Evolutionary conservation across 1,139 yeast genomes (phyloP), one percentile per base, ranked within the genome.

Genomic region (Spathaspora sp.): DNA sequence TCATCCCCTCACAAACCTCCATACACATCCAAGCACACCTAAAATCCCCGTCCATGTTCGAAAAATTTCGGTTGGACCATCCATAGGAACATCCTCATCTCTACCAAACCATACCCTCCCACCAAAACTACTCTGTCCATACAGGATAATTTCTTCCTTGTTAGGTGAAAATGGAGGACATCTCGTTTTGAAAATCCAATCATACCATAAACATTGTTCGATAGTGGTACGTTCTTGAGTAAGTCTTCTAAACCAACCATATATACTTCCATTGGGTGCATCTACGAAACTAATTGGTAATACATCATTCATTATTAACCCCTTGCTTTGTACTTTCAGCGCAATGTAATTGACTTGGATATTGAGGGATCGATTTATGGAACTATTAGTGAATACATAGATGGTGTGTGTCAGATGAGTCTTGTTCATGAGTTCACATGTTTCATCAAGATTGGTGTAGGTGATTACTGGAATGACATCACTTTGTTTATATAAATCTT

Each of bases 181-280:
- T 59, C 96, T 79, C 36, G 78, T 64, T 27, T 72, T 67, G 44
- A 85, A 58, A 18, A 83, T 54, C 25, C 65, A 53, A 56, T 90
- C 97, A 39, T 75, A 74, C 85, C 85, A 82, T 48, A 75, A 74
- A 7, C 86, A 84, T 63, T 86, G 90, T 45, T 75, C 78, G 55
- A 89, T 64, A 1, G 82, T 71, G 0, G 91, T 80, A 56, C 96
- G 78, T 56, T 80, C 80, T 61, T 89, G 96, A 3, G 91, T 78
- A 59, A 91, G 91, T 11, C 86, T 72, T 46, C 80, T 75, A 68
- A 84, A 84, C 51, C 67, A 68, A 4, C 97, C 97, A 18, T 97
- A 97, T 47, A 90, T 70, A 31, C 98, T 98, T 39, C 98, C 98
- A 67, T 91, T 91, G 13, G 98, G 97, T 7, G 89, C 80, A 46